Conservation (phyloP, 164 flowering plant species). For the Berberis thunbergii region DNA sequence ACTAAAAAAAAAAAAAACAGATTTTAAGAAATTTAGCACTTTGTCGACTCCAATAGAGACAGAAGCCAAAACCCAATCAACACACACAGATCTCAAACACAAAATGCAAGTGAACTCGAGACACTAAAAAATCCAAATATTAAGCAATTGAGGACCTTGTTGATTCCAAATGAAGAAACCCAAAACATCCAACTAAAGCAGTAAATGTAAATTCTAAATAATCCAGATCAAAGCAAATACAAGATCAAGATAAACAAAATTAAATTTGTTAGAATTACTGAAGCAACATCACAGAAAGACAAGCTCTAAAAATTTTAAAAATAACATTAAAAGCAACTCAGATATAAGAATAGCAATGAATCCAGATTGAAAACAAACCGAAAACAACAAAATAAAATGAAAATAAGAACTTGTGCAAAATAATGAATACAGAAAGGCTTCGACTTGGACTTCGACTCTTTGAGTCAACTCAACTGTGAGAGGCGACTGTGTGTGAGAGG, state of each 20-base stretch:
- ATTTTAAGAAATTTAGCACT: background rate
- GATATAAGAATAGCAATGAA: background rate
- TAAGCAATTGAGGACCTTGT: background rate
- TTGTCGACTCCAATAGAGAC: background rate
- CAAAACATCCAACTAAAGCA: background rate
- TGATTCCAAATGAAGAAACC: background rate
- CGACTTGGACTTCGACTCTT: too few relatives aligned
- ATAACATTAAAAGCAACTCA: too few relatives aligned
- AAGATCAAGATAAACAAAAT: background rate
- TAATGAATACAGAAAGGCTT: background rate
- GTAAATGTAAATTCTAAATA: background rate
- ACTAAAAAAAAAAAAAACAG: background rate
- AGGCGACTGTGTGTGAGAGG: too few relatives aligned
- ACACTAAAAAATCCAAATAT: background rate
- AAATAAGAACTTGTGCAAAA: too few relatives aligned
- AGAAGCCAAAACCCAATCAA: conserved; percentile 1
- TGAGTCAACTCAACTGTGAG: too few relatives aligned
- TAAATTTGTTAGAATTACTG: background rate
- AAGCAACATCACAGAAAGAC: background rate
- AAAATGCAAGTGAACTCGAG: background rate
- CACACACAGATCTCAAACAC: background rate
- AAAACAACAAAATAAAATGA: background rate
- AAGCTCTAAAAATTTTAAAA: too few relatives aligned
- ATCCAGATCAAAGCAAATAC: background rate
- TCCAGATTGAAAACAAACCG: background rate